These are phyloP conservation scores for Gaertneriomyces sp. DNA, from an alignment of 192 early-diverging fungal genomes.

Conservation along the genomic window DNA sequence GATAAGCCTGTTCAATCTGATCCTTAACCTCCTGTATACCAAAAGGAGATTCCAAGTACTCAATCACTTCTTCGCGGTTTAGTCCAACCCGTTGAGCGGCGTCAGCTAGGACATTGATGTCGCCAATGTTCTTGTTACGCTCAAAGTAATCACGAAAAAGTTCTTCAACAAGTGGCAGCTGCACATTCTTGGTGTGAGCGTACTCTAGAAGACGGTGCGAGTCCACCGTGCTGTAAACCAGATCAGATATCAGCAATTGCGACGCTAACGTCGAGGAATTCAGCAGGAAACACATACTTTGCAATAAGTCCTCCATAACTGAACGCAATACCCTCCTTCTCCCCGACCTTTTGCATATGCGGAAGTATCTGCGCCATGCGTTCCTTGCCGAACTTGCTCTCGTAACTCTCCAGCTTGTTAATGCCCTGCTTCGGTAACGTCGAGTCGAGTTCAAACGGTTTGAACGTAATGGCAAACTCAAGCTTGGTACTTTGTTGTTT, in stretches of 20 bases:
- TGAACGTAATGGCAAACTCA: slow-evolving; percentile 56
- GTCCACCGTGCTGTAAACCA: slow-evolving; percentile 14
- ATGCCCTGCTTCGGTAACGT: slow-evolving; percentile 49
- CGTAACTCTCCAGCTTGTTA: slow-evolving; percentile 53
- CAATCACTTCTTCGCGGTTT: slow-evolving; percentile 42
- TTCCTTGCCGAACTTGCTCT: slow-evolving; percentile 62
- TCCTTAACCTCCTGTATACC: slow-evolving; percentile 48
- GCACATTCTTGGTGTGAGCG: slow-evolving; percentile 37
- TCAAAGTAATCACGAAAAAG: slow-evolving; percentile 73
- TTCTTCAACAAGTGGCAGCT: slow-evolving; percentile 57
- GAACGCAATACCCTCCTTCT: slow-evolving; percentile 65
- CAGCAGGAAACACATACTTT: slow-evolving; percentile 22
- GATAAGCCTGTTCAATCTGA: slow-evolving; percentile 41
- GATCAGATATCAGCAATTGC: background rate
- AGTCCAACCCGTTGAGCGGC: slow-evolving; percentile 61
- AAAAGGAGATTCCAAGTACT: slow-evolving; percentile 55
- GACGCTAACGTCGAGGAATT: background rate
- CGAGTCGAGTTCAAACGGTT: slow-evolving; percentile 68
- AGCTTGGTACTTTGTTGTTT: slow-evolving; percentile 49
- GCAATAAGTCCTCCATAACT: slow-evolving; percentile 59
- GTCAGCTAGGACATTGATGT: slow-evolving; percentile 52
- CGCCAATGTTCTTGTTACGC: slow-evolving; percentile 61
- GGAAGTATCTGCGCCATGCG: slow-evolving; percentile 51
- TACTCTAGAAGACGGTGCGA: slow-evolving; percentile 16
- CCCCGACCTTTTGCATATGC: slow-evolving; percentile 52